Base-by-base conservation (phyloP, 768 basidiomycete species). In the Arthromyces matolae region DNA sequence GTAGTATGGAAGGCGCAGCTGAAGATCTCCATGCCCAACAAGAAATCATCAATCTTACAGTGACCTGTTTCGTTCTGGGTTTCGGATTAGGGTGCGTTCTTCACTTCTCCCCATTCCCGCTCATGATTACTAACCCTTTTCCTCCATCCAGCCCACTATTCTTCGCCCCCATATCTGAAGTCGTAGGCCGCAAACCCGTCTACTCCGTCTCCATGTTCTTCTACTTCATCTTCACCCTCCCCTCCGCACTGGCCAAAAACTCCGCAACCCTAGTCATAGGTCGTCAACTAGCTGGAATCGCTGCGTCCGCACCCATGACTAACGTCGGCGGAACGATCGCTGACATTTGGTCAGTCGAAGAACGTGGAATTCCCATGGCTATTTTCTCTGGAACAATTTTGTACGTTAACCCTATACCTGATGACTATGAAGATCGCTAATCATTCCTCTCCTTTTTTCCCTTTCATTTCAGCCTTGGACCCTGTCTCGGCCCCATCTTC, bases 351-450 rank as follows among this genome's bases (percentile, higher is more conserved):
- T 55, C 58, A 7, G 58, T 72, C 6, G 64, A 72, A 42, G 63
- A 70, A 2, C 67, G 75, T 8, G 73, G 73, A 18, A 58, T 73
- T 13, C 75, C 77, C 5, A 77, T 78, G 64, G 71, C 73, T 2
- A 39, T 76, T 19, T 80, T 79, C 57, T 73, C 72, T 5, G 64
- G 68, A 1, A 73, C 73, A 1, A 65, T 77, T 1, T 80, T 78
- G 66, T 71, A 35, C 36, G 68, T 57, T 6, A 16, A 28, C 20
- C 5, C 18, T 12, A 3, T 10, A 12, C 13, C 32, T 13, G 1
- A 13, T n/a, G 36, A 25, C n/a, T 32, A 12, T 29, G 5, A 10
- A 27, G 19, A n/a, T n/a, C n/a, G n/a, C n/a, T n/a, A n/a, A n/a
- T n/a, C n/a, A n/a, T n/a, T n/a, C n/a, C 14, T 41, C 40, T 12